Evolutionary conservation across 257 asterid species (phyloP), one percentile per base, ranked within the genome.

Genomic region (Fraxinus cuspidata): DNA sequence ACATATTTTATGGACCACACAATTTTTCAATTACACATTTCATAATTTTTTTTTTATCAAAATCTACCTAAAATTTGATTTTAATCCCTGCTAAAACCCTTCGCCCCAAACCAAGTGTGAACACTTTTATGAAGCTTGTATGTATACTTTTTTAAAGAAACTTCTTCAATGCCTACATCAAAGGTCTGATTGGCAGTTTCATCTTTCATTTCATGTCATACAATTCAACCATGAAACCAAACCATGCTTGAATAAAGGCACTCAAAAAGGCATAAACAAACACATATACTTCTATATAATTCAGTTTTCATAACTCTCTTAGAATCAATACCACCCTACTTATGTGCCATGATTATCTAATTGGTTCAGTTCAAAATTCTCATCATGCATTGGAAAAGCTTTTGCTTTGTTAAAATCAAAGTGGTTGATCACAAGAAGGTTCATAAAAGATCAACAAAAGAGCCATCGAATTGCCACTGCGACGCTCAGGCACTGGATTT

Each of bases 141-240:
- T n/a, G n/a, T n/a, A n/a, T n/a, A n/a, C n/a, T n/a, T n/a, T n/a
- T n/a, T n/a, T n/a, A n/a, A n/a, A n/a, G n/a, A n/a, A n/a, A n/a
- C n/a, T n/a, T n/a, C n/a, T n/a, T n/a, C n/a, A n/a, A n/a, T n/a
- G n/a, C n/a, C n/a, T 58, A 28, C 78, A 75, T 78, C 81, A 32
- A 56, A 58, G 12, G 3, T 60, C 12, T 86, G 65, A 90, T 86
- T 90, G 91, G 91, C 82, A 86, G 76, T 76, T 78, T 81, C 83
- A 47, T 72, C 83, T n/a, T n/a, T n/a, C n/a, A n/a, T 82, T 53
- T 73, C 80, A 78, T 2, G 77, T 49, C 82, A 51, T 25, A 7
- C 44, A 83, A 71, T 88, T 88, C 95, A 88, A 87, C 84, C 73
- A 78, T 77, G 83, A 83, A 90, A 90, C 92, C 93, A 80, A 87